Base-by-base conservation (phyloP, 2,329 filamentous ascomycete species). In the Ceratocystis lukuohia region DNA sequence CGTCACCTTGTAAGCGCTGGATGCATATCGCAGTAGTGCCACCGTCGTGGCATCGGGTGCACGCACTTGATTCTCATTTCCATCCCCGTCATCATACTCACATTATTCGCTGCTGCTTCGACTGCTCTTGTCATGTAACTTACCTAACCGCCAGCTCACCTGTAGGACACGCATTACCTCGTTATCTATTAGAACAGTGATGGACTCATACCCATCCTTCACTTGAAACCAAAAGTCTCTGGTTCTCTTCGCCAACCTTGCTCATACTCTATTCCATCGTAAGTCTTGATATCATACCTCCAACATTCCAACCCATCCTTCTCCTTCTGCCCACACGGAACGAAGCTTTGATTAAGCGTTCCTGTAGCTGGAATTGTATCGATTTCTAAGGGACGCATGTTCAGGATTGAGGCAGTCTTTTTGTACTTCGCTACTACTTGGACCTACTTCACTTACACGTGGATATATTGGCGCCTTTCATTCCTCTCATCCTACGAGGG, bases 291-390 rank as follows among this genome's bases (percentile, higher is more conserved):
- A 37, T 37, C 15, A n/a, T n/a, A 28, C 8, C 56, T 10, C 30
- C 5, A 10, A 15, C 48, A 53, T 28, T 53, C 48, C 48, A 8
- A 28, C 25, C 17, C 56, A 28, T 59, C 28, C 25, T 56, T 22
- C 12, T 12, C 15, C 50, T 37, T n/a, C 22, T 57, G 15, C 17
- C 6, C 17, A 10, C 53, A 33, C 15, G 53, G 56, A 59, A 59
- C 56, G 56, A 59, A 20, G 15, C n/a, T 7, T n/a, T 30, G 8
- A 30, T 12, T 30, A 3, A 33, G 56, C 56, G 56, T 59, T 59
- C 56, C 56, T 59, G 56, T 15, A 33, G 28, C 56, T 59, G 56
- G 56, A 59, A 59, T 59, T 59, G 56, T 59, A 59, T 59, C 28
- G 56, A 59, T 37, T 59, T 59, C 15, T 5, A 6, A 59, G 56